phyloP scores from a whole-genome alignment of 116 monocot genomes.

The Papilionanthe hybrid region DNA sequence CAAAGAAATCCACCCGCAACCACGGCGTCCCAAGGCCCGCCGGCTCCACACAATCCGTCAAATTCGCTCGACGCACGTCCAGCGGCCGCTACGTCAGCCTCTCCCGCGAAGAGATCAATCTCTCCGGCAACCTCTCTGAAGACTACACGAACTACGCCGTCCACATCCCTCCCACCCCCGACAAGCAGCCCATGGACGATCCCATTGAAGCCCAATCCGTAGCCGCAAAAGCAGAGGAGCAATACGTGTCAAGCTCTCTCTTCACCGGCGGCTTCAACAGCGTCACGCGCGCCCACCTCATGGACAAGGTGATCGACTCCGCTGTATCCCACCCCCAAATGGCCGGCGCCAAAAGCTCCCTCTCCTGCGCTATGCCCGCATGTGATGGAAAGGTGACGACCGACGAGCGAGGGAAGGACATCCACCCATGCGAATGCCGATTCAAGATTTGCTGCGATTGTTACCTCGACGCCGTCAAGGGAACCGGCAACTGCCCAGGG shows the following conservation, averaged over 20 bases:
- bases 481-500: constrained; percentile 61
- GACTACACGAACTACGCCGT: constrained; percentile 69
- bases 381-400: constrained; percentile 87
- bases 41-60: constrained; percentile 22
- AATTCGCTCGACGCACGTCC: constrained; percentile 57
- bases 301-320: constrained; percentile 92
- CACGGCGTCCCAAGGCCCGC: too few relatives aligned
- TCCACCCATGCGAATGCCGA: constrained; percentile 84
- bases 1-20: too few relatives aligned
- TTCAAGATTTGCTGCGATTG: constrained; percentile 96
- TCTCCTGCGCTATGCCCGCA: constrained; percentile 61
- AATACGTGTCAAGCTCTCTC: constrained; percentile 83
- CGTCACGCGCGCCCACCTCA: constrained; percentile 48
- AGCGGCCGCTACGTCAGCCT: constrained; percentile 56
- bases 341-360: constrained; percentile 71
- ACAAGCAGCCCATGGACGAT: constrained; percentile 64
- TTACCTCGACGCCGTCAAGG: constrained; percentile 75
- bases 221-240: constrained; percentile 83
- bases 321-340: constrained; percentile 77
- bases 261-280: constrained; percentile 97
- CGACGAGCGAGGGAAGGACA: constrained; percentile 66
- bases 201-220: constrained; percentile 42
- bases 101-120: constrained; percentile 56
- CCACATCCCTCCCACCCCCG: constrained; percentile 61
- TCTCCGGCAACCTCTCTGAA: constrained; percentile 38